Evolutionary conservation across 768 basidiomycete genomes (phyloP), one percentile per base, ranked within the genome.

Genomic region (Neoboletus subvelutipes): DNA sequence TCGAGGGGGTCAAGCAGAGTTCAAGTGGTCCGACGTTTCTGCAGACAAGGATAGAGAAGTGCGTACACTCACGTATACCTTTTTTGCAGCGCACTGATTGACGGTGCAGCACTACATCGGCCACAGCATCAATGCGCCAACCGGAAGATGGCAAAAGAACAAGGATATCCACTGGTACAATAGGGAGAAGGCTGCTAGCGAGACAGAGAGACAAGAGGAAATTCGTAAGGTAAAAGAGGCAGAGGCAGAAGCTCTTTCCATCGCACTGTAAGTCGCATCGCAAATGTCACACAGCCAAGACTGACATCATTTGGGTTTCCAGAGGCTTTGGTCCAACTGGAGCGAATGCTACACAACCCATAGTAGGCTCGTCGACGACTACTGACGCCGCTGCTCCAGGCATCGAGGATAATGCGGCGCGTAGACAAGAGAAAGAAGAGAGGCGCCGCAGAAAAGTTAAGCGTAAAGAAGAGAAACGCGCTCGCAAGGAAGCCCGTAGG

Each of bases 111-210:
- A 97, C 74, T 98, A 98, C 72, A 84, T 98, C 3, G 95, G 95
- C 5, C 92, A 96, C 70, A 91, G 91, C 52, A 84, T 97, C 75
- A 95, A 95, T 67, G 95, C 95, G 3, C 95, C 95, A 0, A 92
- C 92, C 1, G 95, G 95, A 2, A 80, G 95, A 46, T 98, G 95
- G 95, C 95, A 97, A 75, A 95, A 95, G 75, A 93, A 94, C 77
- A 94, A 95, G 71, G 95, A 98, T 66, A 76, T 98, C 17, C 94
- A 96, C 66, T 98, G 95, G 95, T 98, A 96, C 69, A 83, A 77
- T 64, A 85, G 94, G 29, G 92, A 94, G 5, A 28, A 58, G 34
- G 65, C 68, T 2, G 60, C 65, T 15, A 64, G 63, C 4, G 82
- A 83, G 15, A 70, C 70, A 12, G 83, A 84, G 59, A 77, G 83